These are phyloP conservation scores for Sicyos edulis DNA, from an alignment of 306 rosid species.

Conservation along the genomic window DNA sequence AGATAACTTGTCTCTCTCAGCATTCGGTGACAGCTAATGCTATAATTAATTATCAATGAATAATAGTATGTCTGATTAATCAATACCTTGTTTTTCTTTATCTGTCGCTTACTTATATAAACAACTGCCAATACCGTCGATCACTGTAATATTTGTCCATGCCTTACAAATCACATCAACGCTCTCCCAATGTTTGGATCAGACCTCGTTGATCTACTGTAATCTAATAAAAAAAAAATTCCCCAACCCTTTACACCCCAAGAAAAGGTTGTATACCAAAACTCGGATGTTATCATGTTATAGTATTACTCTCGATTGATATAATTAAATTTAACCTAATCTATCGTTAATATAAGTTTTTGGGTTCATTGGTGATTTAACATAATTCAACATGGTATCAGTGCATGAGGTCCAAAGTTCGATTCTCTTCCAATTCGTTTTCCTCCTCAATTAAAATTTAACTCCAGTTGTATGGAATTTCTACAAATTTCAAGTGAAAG, in stretches of 20 bases:
- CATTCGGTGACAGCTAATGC: slow-evolving; percentile 45
- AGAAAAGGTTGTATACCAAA: neutral
- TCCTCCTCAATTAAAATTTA: too few species aligned
- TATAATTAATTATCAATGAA: slow-evolving; percentile 34
- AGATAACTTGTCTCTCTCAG: slow-evolving; percentile 45
- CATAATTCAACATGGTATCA: too few species aligned
- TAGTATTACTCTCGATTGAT: too few species aligned
- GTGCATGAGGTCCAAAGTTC: too few species aligned
- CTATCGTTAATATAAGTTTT: too few species aligned
- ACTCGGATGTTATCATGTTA: too few species aligned
- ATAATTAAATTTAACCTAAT: too few species aligned
- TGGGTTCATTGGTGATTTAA: too few species aligned
- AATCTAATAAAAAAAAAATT: neutral
- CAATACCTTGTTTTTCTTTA: slow-evolving; percentile 42
- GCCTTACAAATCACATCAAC: slow-evolving; percentile 30
- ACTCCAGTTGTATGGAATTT: too few species aligned
- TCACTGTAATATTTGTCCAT: slow-evolving; percentile 30
- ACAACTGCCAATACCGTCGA: slow-evolving; percentile 23
- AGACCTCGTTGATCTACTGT: neutral
- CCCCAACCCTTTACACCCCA: slow-evolving; percentile 6
- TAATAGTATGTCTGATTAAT: slow-evolving; percentile 40
- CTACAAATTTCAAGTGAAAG: too few species aligned
- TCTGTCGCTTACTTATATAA: slow-evolving; percentile 28
- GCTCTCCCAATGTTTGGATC: slow-evolving; percentile 18
- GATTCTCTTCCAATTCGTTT: too few species aligned